These are phyloP conservation scores for Teunomyces tritomae DNA, from an alignment of 805 yeast genomes.

Conservation along the genomic window DNA sequence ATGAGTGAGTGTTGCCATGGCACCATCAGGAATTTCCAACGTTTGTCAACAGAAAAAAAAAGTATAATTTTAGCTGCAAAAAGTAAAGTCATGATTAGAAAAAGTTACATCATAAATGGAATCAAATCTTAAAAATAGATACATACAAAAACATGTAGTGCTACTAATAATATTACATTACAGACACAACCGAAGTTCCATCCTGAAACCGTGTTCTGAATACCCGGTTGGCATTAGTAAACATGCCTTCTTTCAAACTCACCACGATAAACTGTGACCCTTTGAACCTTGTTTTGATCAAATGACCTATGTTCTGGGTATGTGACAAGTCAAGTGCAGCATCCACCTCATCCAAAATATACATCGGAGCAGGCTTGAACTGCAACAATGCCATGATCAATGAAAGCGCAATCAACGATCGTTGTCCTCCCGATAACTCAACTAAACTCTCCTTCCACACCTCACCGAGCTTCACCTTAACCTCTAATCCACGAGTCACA, in stretches of 20 bases:
- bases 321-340: slow-evolving; percentile 97
- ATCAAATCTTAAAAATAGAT: not conserved
- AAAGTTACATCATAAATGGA: not conserved
- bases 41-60: not conserved
- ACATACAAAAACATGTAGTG: no score
- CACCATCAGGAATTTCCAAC: not conserved
- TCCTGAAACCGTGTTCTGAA: slow-evolving; percentile 94
- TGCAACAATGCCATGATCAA: slow-evolving; percentile 87
- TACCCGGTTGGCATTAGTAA: slow-evolving; percentile 92
- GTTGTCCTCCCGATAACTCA: slow-evolving; percentile 95
- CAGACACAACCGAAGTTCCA: slow-evolving; percentile 89
- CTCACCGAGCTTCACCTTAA: slow-evolving; percentile 82
- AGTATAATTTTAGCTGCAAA: not conserved
- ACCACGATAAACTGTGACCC: slow-evolving; percentile 97
- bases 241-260: slow-evolving; percentile 96
- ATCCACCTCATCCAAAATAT: slow-evolving; percentile 95
- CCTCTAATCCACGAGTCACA: slow-evolving; percentile 86
- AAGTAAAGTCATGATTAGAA: not conserved
- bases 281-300: slow-evolving; percentile 90
- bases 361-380: slow-evolving; percentile 98
- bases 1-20: not conserved
- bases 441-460: slow-evolving; percentile 96
- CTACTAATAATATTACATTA: slow-evolving; percentile 40
- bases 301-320: slow-evolving; percentile 95
- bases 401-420: slow-evolving; percentile 90